Evolutionary conservation across 345 rosid genomes (phyloP), one percentile per base, ranked within the genome.

Genomic region (Salix brachista): DNA sequence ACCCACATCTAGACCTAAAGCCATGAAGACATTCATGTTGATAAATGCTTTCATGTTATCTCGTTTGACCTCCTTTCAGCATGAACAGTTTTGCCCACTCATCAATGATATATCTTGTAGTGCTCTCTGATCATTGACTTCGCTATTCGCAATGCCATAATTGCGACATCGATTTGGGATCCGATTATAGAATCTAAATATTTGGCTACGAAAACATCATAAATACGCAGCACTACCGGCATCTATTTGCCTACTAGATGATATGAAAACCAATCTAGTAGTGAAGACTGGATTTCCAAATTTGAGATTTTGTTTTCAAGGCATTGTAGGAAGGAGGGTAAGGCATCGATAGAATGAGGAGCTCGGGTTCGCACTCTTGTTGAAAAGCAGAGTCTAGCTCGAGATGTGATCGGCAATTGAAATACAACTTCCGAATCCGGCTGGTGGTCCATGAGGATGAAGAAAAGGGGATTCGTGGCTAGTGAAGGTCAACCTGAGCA

Each of bases 401-500:
- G 44, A 41, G 2, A 41, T 41, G 12, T 9, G 44, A 41, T 41
- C 2, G 42, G 37, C 37, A 34, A 0, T 34, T 34, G 6, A 34
- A 34, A 34, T 34, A 34, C 37, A 39, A 39, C 42, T 39, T 39
- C 12, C 42, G 42, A 2, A 39, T 39, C 2, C 11, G 42, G 12
- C 13, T 9, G 8, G 44, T 10, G 44, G 44, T 41, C 12, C 44
- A 2, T 11, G 44, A 41, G 44, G 44, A 9, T 41, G 11, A 39
- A 39, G 42, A 9, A 9, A 8, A 39, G 44, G 44, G 37, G 37
- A 34, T 34, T 4, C 37, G 1, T 5, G 37, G 37, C 37, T 34
- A 34, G 37, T 5, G 41, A 46, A 16, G 69, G 78, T 81, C 80
- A 73, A 73, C 83, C 72, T 36, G 1, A 42, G 9, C 54, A 12